Conservation (phyloP, 1,284 basidiomycete species). For the Apiotrichum sp. region DNA sequence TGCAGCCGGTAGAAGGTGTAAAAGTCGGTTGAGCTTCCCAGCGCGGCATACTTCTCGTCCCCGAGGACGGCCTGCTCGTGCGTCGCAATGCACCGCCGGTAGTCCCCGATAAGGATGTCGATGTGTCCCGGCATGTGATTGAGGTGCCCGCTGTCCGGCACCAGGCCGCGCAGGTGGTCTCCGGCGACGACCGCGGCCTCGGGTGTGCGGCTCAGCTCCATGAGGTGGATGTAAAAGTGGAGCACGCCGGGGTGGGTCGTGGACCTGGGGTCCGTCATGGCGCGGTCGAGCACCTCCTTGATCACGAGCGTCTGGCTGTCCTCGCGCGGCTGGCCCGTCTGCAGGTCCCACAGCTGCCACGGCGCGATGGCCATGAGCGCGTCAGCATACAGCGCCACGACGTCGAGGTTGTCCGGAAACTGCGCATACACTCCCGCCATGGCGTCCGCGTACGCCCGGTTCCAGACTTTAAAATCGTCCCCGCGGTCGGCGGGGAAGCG, state of each 20-base stretch:
- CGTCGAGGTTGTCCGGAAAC: constrained; percentile 26
- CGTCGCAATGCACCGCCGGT: constrained; percentile 29
- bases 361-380: constrained; percentile 36
- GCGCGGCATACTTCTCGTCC: constrained; percentile 31
- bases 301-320: constrained; percentile 23
- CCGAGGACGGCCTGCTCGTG: constrained; percentile 29
- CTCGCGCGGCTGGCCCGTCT: constrained; percentile 22
- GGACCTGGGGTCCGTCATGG: constrained; percentile 10
- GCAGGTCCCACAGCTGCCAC: constrained; percentile 40
- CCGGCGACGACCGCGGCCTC: constrained; percentile 31
- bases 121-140: constrained; percentile 43
- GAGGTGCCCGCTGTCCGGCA: constrained; percentile 39
- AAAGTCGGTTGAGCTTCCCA: constrained; percentile 18
- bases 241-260: constrained; percentile 33
- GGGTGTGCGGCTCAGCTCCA: constrained; percentile 35
- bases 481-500: constrained; percentile 15
- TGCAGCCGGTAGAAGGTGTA: constrained; percentile 41
- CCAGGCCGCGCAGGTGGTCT: constrained; percentile 27
- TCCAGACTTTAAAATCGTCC: constrained; percentile 21
- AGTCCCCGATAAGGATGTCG: constrained; percentile 40
- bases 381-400: constrained; percentile 36
- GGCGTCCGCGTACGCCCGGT: constrained; percentile 21
- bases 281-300: constrained; percentile 27
- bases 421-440: constrained; percentile 32
- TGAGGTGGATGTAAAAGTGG: constrained; percentile 42